Percentiles rank a stretch among this genome's conserved stretches.
phyloP scores from a whole-genome alignment of 2,329 filamentous ascomycete genomes.

The Pseudogymnoascus sp. region DNA sequence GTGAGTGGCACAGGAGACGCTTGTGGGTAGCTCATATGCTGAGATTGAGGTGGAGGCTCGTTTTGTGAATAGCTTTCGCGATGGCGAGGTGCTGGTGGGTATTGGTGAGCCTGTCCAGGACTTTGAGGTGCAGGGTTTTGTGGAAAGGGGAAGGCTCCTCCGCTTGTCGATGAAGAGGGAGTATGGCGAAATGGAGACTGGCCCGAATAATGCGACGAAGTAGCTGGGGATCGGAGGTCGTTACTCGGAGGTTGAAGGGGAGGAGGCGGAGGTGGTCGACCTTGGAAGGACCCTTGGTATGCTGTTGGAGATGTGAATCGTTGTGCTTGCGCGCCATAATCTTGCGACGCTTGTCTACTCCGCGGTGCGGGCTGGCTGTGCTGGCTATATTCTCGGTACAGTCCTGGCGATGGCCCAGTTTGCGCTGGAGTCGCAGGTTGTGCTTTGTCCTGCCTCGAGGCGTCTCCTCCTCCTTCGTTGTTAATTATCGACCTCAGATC shows the following conservation, averaged over 20 bases:
- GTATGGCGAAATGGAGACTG: slow-evolving; percentile 30
- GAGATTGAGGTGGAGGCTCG: slow-evolving; percentile 20
- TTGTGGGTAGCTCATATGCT: slow-evolving; percentile 24
- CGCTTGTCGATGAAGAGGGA: slow-evolving; percentile 23
- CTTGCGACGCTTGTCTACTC: slow-evolving; percentile 27
- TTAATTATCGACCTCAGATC: slow-evolving; percentile 48
- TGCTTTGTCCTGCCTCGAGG: slow-evolving; percentile 20
- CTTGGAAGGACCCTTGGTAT: slow-evolving; percentile 25
- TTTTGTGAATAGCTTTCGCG: slow-evolving; percentile 26
- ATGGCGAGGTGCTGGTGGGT: slow-evolving; percentile 22
- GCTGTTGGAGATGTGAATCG: slow-evolving; percentile 27
- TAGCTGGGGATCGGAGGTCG: slow-evolving; percentile 37
- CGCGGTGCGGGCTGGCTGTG: slow-evolving; percentile 23
- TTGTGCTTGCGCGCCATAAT: slow-evolving; percentile 24
- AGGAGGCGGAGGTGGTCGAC: slow-evolving; percentile 31
- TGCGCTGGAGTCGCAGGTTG: slow-evolving; percentile 28
- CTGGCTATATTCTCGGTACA: slow-evolving; percentile 27
- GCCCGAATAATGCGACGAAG: slow-evolving; percentile 26
- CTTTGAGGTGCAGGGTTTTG: slow-evolving; percentile 26
- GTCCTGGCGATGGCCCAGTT: slow-evolving; percentile 20
- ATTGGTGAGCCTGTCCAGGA: slow-evolving; percentile 27
- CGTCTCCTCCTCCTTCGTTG: slow-evolving; percentile 29
- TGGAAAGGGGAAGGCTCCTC: slow-evolving; percentile 27
- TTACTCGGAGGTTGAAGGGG: slow-evolving; percentile 35
- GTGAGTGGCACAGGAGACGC: slow-evolving; percentile 28